Evolutionary conservation across 2,329 filamentous ascomycete genomes (phyloP).

Genomic region (Colletotrichum tamarilloi): DNA sequence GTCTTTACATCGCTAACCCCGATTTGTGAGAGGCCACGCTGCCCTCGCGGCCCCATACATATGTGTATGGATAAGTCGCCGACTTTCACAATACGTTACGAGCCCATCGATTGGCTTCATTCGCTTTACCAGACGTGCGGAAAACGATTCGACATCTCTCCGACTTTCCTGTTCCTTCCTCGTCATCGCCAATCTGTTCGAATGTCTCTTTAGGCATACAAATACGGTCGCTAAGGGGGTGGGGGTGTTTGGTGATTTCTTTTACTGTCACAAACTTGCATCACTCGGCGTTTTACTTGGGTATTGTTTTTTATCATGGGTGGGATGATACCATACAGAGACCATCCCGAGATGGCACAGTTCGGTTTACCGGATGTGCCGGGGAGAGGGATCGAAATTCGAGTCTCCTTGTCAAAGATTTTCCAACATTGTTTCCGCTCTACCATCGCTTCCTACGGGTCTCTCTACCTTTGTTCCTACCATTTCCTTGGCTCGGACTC

Average conservation of each 20-base stretch:
- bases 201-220: slow-evolving; percentile 9
- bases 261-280: slow-evolving; percentile 24
- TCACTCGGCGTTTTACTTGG: slow-evolving; percentile 26
- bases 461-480: neutral
- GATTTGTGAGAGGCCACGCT: slow-evolving; percentile 59
- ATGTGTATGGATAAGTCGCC: neutral
- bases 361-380: slow-evolving; percentile 4
- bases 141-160: neutral
- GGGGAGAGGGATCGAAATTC: neutral
- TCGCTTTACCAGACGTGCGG: neutral
- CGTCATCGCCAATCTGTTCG: slow-evolving; percentile 8
- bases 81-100: neutral
- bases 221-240: slow-evolving; percentile 15
- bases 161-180: slow-evolving; percentile 5
- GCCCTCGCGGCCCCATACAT: neutral
- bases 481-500: neutral
- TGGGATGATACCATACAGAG: slow-evolving; percentile 34
- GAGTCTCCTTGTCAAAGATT: slow-evolving; percentile 14
- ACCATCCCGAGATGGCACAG: slow-evolving; percentile 11
- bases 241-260: neutral
- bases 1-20: slow-evolving; percentile 88
- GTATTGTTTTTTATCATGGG: neutral
- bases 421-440: slow-evolving; percentile 4
- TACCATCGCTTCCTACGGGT: slow-evolving; percentile 30
- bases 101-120: neutral